A percentile compares a stretch with the other conserved stretches of the same genome.
phyloP scores from a whole-genome alignment of 768 basidiomycete species.

The Pisolithus tinctorius region DNA sequence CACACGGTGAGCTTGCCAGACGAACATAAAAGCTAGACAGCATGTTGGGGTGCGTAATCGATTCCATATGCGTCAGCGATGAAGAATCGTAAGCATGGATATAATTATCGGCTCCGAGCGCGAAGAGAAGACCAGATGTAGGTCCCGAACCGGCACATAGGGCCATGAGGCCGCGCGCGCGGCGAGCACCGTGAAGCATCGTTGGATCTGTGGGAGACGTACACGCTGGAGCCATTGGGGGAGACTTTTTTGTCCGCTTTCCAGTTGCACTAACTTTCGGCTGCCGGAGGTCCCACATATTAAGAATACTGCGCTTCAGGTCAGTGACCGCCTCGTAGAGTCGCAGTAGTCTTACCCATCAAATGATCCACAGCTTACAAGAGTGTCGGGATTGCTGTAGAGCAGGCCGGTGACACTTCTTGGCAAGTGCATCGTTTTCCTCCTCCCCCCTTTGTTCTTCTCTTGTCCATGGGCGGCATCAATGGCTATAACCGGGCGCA shows the following conservation, averaged over 20 bases:
- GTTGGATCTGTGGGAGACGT: constrained; percentile 64
- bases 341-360: constrained; percentile 52
- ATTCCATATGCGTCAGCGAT: constrained; percentile 41
- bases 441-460: constrained; percentile 31
- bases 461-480: constrained; percentile 53
- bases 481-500: constrained; percentile 46
- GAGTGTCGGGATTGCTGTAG: constrained; percentile 47
- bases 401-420: constrained; percentile 65
- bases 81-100: constrained; percentile 58
- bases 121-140: constrained; percentile 73
- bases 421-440: constrained; percentile 36
- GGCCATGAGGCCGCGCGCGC: constrained; percentile 74
- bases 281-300: constrained; percentile 81
- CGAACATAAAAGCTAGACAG: constrained; percentile 76
- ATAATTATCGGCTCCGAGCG: constrained; percentile 68
- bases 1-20: constrained; percentile 71
- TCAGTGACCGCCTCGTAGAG: constrained; percentile 3
- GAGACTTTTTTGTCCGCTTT: constrained; percentile 28
- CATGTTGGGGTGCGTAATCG: constrained; percentile 48
- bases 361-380: constrained; percentile 67
- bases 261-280: constrained; percentile 21
- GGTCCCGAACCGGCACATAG: constrained; percentile 60
- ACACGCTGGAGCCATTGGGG: constrained; percentile 25
- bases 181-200: constrained; percentile 42
- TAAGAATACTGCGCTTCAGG: constrained; percentile 51